Conservation (phyloP, 306 rosid genomes). For the Fragaria vesca region DNA sequence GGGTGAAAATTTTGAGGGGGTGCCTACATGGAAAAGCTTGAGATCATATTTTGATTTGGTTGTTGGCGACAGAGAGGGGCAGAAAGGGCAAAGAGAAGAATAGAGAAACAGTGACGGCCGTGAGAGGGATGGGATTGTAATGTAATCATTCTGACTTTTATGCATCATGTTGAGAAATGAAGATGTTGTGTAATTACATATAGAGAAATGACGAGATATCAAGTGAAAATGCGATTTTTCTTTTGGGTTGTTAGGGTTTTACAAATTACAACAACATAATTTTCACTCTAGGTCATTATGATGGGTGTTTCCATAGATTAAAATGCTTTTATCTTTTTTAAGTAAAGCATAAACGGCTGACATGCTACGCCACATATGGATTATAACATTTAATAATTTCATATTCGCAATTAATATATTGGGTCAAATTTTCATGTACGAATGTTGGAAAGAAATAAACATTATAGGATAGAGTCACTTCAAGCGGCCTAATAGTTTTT, state of each 20-base stretch:
- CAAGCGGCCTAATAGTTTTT: not conserved
- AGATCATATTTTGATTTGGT: slow-evolving; percentile 3
- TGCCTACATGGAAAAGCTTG: slow-evolving; percentile 7
- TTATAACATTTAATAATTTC: not conserved
- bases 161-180: not conserved
- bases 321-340: not conserved
- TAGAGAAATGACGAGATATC: not conserved
- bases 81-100: not conserved
- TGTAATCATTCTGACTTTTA: not conserved
- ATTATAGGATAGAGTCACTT: not conserved
- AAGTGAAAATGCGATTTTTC: not conserved
- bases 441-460: not conserved
- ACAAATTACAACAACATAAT: too few relatives aligned
- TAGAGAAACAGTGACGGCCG: not conserved
- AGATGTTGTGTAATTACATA: not conserved
- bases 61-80: not conserved
- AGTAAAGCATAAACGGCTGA: too few relatives aligned
- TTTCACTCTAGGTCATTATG: too few relatives aligned
- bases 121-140: not conserved
- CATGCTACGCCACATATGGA: rapidly evolving
- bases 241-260: not conserved
- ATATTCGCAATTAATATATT: too few relatives aligned
- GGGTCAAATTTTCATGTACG: not conserved
- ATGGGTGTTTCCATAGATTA: too few relatives aligned
- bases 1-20: not conserved